Conservation (phyloP, 2,329 filamentous ascomycete genomes). For the Colletotrichum sp. region DNA sequence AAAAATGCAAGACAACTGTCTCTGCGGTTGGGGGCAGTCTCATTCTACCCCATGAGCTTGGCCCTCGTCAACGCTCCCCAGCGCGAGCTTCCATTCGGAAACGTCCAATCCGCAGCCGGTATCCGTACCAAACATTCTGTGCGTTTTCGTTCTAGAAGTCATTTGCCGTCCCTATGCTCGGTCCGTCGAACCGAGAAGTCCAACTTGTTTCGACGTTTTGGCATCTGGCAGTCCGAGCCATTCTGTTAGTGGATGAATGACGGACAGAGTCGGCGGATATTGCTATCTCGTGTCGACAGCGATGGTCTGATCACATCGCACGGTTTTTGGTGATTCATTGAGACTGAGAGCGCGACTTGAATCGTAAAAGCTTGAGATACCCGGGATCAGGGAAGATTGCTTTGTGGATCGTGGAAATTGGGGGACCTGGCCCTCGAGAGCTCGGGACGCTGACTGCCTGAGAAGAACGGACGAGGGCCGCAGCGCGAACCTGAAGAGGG, state of each 20-base stretch:
- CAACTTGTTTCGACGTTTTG: neutral
- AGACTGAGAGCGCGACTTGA: slow-evolving; percentile 4
- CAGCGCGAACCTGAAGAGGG: slow-evolving; percentile 3
- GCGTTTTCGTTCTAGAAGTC: neutral
- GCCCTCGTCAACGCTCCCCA: neutral
- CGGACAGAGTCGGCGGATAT: neutral
- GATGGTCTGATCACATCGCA: slow-evolving; percentile 18
- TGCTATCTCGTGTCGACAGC: neutral
- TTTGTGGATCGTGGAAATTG: slow-evolving; percentile 13
- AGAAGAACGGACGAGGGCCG: neutral
- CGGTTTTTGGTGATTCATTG: slow-evolving; percentile 9
- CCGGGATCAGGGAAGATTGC: slow-evolving; percentile 12
- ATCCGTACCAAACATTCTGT: neutral
- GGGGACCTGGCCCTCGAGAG: neutral
- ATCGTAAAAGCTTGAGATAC: slow-evolving; percentile 11
- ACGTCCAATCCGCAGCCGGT: neutral
- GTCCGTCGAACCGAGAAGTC: neutral
- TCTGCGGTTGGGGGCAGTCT: neutral
- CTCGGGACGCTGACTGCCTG: neutral
- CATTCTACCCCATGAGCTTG: neutral
- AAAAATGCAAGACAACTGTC: neutral
- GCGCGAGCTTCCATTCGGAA: neutral
- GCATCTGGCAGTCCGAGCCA: neutral
- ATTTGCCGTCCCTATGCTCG: neutral
- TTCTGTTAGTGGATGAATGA: neutral